Evolutionary conservation across 768 basidiomycete species (phyloP).

Genomic region (Gymnopilus junonius): DNA sequence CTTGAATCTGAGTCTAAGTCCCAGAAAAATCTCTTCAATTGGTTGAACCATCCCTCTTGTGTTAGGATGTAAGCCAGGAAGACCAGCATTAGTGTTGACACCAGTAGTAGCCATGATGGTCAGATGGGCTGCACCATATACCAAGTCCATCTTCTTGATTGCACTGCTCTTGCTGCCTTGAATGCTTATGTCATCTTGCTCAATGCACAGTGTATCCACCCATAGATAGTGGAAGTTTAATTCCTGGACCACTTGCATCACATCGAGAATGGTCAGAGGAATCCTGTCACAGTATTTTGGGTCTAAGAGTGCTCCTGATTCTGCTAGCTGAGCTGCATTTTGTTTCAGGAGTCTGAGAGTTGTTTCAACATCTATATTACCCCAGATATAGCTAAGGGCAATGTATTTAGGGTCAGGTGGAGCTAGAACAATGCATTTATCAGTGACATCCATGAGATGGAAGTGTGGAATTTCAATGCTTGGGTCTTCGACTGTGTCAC

Average conservation of each 20-base stretch:
- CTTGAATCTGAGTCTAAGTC: background rate
- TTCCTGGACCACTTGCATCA: slow-evolving; percentile 1
- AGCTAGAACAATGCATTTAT: background rate
- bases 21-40: slow-evolving; percentile 2
- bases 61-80: slow-evolving; percentile 2
- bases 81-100: slow-evolving; percentile 2
- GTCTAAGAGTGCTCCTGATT: background rate
- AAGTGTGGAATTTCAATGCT: background rate
- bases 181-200: slow-evolving; percentile 2
- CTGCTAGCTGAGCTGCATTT: background rate
- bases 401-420: background rate
- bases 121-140: slow-evolving; percentile 4
- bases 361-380: background rate
- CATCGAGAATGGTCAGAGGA: slow-evolving; percentile 9
- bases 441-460: background rate
- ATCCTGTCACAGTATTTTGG: background rate
- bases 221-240: slow-evolving; percentile 8
- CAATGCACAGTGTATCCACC: slow-evolving; percentile 10
- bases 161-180: slow-evolving; percentile 9
- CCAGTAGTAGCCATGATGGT: slow-evolving; percentile 2
- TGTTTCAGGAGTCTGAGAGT: slow-evolving; percentile 1
- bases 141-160: slow-evolving; percentile 9
- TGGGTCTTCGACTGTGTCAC: background rate
- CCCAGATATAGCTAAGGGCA: slow-evolving; percentile 7
- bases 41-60: background rate